Percentiles rank a stretch among this genome's conserved stretches.
Evolutionary conservation across 192 early-diverging fungal species (phyloP).

Genomic region (Entrophospora sp.): DNA sequence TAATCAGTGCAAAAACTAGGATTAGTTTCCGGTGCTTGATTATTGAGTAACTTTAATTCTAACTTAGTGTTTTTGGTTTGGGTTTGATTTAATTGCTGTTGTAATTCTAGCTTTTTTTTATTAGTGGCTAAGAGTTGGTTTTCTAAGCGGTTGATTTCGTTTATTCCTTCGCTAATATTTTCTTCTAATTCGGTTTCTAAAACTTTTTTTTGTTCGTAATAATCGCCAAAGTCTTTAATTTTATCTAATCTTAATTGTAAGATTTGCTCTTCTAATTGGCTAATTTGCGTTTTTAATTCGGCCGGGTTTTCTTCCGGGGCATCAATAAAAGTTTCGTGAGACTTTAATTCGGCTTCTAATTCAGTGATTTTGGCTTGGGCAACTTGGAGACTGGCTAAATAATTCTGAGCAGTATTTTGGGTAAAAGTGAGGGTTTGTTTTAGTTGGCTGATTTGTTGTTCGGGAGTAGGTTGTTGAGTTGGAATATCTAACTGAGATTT

Average conservation of each 20-base stretch:
- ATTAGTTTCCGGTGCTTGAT: background rate
- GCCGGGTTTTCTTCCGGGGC: too few species aligned
- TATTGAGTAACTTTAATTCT: background rate
- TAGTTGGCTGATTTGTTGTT: background rate
- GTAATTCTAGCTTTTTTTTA: background rate
- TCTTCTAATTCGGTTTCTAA: background rate
- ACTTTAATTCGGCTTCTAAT: too few species aligned
- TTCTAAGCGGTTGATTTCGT: background rate
- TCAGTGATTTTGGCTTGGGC: too few species aligned
- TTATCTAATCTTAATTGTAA: background rate
- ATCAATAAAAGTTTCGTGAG: too few species aligned
- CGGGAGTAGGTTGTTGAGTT: background rate
- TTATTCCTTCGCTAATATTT: background rate
- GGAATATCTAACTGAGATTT: background rate
- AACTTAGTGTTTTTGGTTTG: background rate
- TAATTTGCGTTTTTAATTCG: too few species aligned
- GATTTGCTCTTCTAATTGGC: too few species aligned
- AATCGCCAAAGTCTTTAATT: too few species aligned
- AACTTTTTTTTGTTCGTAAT: background rate
- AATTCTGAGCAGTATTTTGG: too few species aligned
- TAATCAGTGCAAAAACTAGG: too few species aligned
- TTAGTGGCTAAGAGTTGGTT: background rate
- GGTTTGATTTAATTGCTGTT: background rate
- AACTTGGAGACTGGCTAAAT: background rate
- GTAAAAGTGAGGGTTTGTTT: too few species aligned